Base-by-base conservation (phyloP, 441 rosid species). In the Arabidopsis lyrata region DNA sequence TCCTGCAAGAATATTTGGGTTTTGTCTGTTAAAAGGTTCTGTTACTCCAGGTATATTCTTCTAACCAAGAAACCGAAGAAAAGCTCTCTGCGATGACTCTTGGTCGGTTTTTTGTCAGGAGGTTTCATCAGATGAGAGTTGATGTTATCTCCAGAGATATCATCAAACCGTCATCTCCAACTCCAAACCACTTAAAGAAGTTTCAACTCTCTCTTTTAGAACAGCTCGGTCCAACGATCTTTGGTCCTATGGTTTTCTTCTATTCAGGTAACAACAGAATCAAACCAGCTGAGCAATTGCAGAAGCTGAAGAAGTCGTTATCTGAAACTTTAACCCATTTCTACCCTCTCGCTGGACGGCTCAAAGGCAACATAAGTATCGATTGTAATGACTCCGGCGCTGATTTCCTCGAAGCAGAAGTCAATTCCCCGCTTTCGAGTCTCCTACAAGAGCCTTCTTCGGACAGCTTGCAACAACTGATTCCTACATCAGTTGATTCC, bases 261-360 rank as follows among this genome's bases (percentile, higher is more conserved):
- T 81, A 77, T 62, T 45, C 59, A 32, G 39, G 34, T 15, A 55
- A 58, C 8, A 44, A 18, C 63, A 20, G 44, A 53, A 31, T 12
- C 66, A 58, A 34, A 18, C 64, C 49, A 8, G 0, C 57, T 14
- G 68, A 67, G 29, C 67, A 72, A 57, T 32, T 75, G 8, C 63
- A 57, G 64, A 47, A 56, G 67, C 78, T 82, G 10, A 81, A 68
- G 39, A 41, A 61, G 15, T 78, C 84, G 4, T 71, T 82, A 8
- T 84, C 87, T 5, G 62, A 73, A 64, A 78, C 81, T 3, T 63
- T 84, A 63, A 73, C 77, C 42, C 73, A 61, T 41, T 84, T 72
- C 76, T 80, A 80, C 78, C 85, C 85, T 4, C 74, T 84, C 2
- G 82, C 85, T n/a, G 87, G 87, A n/a, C 77, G 66, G 56, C 77